Percentiles rank a stretch among this genome's conserved stretches.
Evolutionary conservation across 805 yeast species (phyloP).

Genomic region (Aciculoconidium aculeatum): DNA sequence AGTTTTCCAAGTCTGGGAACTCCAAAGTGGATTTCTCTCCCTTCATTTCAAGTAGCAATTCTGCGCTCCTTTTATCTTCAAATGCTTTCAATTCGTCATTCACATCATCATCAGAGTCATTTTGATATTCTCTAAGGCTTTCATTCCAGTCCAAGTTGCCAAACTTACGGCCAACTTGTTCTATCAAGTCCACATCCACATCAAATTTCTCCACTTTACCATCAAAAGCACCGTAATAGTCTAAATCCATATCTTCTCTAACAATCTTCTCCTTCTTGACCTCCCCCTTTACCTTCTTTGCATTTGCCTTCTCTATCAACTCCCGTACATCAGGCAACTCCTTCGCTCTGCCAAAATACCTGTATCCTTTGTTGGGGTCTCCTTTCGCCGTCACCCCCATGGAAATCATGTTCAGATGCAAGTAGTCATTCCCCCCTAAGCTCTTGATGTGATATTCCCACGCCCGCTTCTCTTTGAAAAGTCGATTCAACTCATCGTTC

Average conservation of each 20-base stretch:
- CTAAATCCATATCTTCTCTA: constrained; percentile 11
- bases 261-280: constrained; percentile 18
- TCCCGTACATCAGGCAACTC: constrained; percentile 66
- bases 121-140: neutral
- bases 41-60: constrained; percentile 10
- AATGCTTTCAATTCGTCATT: constrained; percentile 18
- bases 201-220: constrained; percentile 2
- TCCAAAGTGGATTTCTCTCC: constrained; percentile 5
- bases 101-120: neutral
- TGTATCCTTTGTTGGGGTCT: constrained; percentile 43
- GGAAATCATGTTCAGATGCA: constrained; percentile 13
- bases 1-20: constrained; percentile 16
- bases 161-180: too few species aligned
- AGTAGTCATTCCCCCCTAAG: constrained; percentile 70
- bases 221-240: constrained; percentile 1
- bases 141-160: neutral
- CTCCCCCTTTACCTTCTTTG: constrained; percentile 19
- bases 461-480: constrained; percentile 59
- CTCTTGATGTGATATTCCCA: constrained; percentile 75
- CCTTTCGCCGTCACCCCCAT: constrained; percentile 14
- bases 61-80: constrained; percentile 22
- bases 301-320: constrained; percentile 14
- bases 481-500: constrained; percentile 66
- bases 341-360: constrained; percentile 80
- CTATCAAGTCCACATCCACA: too few species aligned